These are phyloP conservation scores for Glycine soja DNA, from an alignment of 306 rosid species.

Conservation along the genomic window DNA sequence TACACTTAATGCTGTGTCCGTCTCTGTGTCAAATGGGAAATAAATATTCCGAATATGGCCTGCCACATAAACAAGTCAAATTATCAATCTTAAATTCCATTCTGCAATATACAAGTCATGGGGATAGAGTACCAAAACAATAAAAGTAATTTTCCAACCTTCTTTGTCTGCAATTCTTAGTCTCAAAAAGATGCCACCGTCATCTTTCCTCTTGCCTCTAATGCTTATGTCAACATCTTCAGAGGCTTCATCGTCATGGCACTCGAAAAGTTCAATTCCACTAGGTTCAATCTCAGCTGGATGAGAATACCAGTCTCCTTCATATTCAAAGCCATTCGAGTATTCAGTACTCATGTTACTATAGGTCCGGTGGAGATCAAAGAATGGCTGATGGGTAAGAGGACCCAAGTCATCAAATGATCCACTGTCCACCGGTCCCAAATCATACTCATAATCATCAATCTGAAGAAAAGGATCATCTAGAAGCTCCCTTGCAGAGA, in stretches of 20 bases:
- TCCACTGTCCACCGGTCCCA: slow-evolving; percentile 50
- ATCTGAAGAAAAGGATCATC: slow-evolving; percentile 79
- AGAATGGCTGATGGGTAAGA: slow-evolving; percentile 58
- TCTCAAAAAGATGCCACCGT: slow-evolving; percentile 74
- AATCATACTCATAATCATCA: slow-evolving; percentile 67
- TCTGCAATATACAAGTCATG: background rate
- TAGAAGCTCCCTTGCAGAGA: slow-evolving; percentile 88
- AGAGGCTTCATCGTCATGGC: slow-evolving; percentile 67
- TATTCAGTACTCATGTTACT: slow-evolving; percentile 58
- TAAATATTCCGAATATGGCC: slow-evolving; percentile 82
- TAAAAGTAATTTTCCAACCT: slow-evolving; percentile 57
- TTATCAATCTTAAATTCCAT: slow-evolving; percentile 32
- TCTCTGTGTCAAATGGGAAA: slow-evolving; percentile 84
- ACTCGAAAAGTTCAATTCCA: slow-evolving; percentile 82
- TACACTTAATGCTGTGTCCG: slow-evolving; percentile 85
- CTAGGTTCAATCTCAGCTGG: slow-evolving; percentile 61
- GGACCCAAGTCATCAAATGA: slow-evolving; percentile 55
- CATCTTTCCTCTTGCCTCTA: slow-evolving; percentile 77
- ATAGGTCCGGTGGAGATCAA: slow-evolving; percentile 53
- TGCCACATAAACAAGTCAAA: slow-evolving; percentile 48
- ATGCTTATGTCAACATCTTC: slow-evolving; percentile 80
- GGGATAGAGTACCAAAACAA: slow-evolving; percentile 21
- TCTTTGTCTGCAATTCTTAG: slow-evolving; percentile 91
- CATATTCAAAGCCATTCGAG: slow-evolving; percentile 60
- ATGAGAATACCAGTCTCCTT: slow-evolving; percentile 63